Percentiles rank a stretch among this genome's conserved stretches.
phyloP scores from a whole-genome alignment of 768 basidiomycete genomes.

The Suillus tomentosus region DNA sequence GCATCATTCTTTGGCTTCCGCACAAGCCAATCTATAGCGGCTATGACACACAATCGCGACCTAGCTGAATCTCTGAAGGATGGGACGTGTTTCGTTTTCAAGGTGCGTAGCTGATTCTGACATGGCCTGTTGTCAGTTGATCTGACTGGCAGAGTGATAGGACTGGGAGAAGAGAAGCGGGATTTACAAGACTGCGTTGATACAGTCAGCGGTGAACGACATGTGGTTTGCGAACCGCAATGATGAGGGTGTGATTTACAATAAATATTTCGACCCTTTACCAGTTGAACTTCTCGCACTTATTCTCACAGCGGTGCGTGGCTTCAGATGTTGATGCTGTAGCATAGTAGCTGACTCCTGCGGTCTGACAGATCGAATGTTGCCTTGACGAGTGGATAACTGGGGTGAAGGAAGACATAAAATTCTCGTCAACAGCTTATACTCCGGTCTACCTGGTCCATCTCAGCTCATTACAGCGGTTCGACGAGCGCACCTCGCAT shows the following conservation, averaged over 20 bases:
- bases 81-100: constrained; percentile 6
- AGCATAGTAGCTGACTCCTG: too few relatives aligned
- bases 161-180: constrained; percentile 18
- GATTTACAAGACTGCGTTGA: constrained; percentile 26
- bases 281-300: constrained; percentile 6
- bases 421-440: too few relatives aligned
- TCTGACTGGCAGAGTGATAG: constrained; percentile 3
- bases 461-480: too few relatives aligned
- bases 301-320: constrained; percentile 1
- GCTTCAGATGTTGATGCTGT: too few relatives aligned
- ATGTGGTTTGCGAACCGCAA: constrained; percentile 30
- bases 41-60: constrained; percentile 8
- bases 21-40: neutral
- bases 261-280: constrained; percentile 25
- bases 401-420: too few relatives aligned
- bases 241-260: constrained; percentile 27
- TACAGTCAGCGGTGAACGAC: constrained; percentile 26
- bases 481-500: too few relatives aligned
- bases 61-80: constrained; percentile 12
- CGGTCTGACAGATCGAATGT: too few relatives aligned
- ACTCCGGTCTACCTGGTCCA: too few relatives aligned
- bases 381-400: too few relatives aligned
- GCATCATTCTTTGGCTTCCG: constrained; percentile 8
- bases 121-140: neutral
- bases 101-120: neutral